Base-by-base conservation (phyloP, 257 asterid species). In the Nicotiana noctiflora region DNA sequence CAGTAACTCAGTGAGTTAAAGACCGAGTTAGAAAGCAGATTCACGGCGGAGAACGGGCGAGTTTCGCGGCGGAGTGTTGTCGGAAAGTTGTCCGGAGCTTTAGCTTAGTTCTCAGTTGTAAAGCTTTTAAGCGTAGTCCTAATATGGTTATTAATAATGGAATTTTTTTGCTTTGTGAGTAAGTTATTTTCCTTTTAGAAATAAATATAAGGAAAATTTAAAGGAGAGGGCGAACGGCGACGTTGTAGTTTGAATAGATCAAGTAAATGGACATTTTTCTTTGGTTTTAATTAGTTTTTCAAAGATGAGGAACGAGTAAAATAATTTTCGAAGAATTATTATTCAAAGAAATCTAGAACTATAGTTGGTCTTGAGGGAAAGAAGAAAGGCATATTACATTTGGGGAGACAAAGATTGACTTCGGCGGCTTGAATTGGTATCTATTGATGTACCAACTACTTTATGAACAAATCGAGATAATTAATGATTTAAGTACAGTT, bases 1-100 rank as follows among this genome's bases (percentile, higher is more conserved):
- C 80, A 79, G 83, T 81, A 67, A 88, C 80, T 37, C 81, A 75
- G 52, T 75, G 81, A 85, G 75, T 57, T 51, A 12, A 49, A 25
- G 8, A 6, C 32, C 75, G 77, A n/a, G 74, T 40, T 63, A 51
- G 0, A 5, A 56, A 56, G 25, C 12, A 56, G 62, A 56, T 18
- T 5, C 23, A n/a, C 61, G 5, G 17, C 55, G 55, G 55, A 49
- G 55, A 4, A 49, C 1, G 12, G 17, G 5, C 49, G 2, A 40
- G 49, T 1, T 40, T 40, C 11, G 49, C 34, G 65, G 53, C 2
- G 70, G 56, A 44, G 75, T 37, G 25, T 31, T 3, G 23, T n/a
- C 59, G 66, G 66, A 19, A 19, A 29, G 78, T 46, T 77, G 53
- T 0, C 23, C 78, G 78, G 79, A 49, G 79, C 61, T 74, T 74